Base-by-base conservation (phyloP, 208 protist genomes). In the Porcisia hertigi region DNA sequence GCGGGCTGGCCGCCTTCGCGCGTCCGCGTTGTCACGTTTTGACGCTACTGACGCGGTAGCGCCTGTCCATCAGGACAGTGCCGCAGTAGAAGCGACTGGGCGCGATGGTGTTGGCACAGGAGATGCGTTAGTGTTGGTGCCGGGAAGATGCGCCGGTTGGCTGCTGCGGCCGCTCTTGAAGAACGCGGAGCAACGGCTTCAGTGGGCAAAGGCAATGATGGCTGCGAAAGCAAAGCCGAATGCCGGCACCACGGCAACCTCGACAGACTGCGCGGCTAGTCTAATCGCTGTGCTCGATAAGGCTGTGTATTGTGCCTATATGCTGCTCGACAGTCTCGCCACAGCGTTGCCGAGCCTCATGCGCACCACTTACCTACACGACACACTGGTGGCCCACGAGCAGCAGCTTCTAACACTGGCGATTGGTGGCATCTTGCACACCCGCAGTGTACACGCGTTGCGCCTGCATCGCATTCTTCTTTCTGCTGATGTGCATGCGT, bases 391-490 rank as follows among this genome's bases (percentile, higher is more conserved):
- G 41, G 70, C 78, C n/a, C 34, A 92, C 7, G 86, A 94, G 82
- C 69, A 79, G 69, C 73, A 80, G 47, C 71, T 84, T 49, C 70
- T 88, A 7, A 67, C 76, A 14, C 57, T 96, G 9, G 77, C 77
- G 7, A 73, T 89, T 30, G 86, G 83, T 39, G 86, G 87, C 62
- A 62, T 84, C 18, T 60, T 91, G 71, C 81, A 77, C 58, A 80
- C 73, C 14, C 69, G 70, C 62, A 76, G 80, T 55, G 25, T 63
- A 9, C 49, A 85, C 60, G 79, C 78, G 11, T 47, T 88, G 52
- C 65, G 67, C 23, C 78, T 96, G 62, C 81, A 93, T 47, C 74
- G 75, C 11, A 76, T 93, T 34, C 83, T 94, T 57, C 49, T 94
- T 59, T 73, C 52, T 14, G 78, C 74, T 18, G 90, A 94, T 75